phyloP scores from a whole-genome alignment of 192 early-diverging fungal genomes.

The Coemansia sp. region DNA sequence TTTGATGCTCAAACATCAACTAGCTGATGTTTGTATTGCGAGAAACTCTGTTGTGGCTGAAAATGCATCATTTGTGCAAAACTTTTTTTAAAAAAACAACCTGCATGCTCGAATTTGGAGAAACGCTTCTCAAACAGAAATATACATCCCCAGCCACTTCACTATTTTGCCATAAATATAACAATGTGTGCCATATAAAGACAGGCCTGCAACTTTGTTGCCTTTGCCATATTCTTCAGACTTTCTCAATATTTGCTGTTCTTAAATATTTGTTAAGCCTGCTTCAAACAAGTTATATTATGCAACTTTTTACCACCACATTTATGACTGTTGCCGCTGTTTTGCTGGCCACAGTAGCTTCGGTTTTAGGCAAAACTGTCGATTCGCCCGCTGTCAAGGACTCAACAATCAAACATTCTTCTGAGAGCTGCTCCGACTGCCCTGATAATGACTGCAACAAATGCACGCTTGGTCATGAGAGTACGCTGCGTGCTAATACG shows the following conservation, averaged over 20 bases:
- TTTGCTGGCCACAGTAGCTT: neutral
- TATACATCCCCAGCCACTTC: neutral
- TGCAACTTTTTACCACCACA: neutral
- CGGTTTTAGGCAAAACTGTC: neutral
- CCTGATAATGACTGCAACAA: conserved; percentile 49
- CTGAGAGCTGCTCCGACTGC: conserved; percentile 41
- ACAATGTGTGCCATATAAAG: neutral
- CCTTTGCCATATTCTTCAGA: neutral
- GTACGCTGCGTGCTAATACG: conserved; percentile 29
- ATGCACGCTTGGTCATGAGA: conserved; percentile 39
- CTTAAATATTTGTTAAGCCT: neutral
- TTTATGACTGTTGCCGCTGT: conserved; percentile 1
- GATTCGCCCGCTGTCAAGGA: conserved; percentile 43
- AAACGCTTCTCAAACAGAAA: neutral
- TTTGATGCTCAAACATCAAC: too few relatives aligned
- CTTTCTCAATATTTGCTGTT: neutral
- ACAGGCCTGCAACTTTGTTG: neutral
- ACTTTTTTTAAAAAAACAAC: neutral
- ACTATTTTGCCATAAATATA: neutral
- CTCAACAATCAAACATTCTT: conserved; percentile 49
- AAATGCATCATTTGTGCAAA: neutral
- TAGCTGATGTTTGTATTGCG: too few relatives aligned
- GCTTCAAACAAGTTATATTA: neutral
- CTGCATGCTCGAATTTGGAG: neutral
- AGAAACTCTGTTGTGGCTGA: neutral